These are phyloP conservation scores for Cutaneotrichosporon sp. DNA, from an alignment of 1,284 basidiomycete species.

Conservation along the genomic window DNA sequence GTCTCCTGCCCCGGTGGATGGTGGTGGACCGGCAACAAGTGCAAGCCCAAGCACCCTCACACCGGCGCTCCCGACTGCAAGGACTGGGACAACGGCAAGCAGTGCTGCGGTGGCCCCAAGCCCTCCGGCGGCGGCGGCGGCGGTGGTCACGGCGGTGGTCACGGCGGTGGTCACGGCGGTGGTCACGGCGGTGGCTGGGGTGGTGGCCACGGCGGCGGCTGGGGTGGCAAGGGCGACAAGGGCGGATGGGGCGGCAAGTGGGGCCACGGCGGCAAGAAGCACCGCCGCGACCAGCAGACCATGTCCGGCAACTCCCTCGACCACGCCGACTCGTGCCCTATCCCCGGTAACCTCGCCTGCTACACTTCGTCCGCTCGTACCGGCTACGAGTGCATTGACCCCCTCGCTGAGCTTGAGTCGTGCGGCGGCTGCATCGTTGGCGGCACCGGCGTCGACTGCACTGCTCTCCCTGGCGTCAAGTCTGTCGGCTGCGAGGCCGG, in stretches of 20 bases:
- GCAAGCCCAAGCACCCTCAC: slow-evolving; percentile 24
- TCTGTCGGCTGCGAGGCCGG: slow-evolving; percentile 64
- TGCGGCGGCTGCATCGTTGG: slow-evolving; percentile 69
- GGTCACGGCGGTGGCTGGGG: not conserved
- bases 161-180: not conserved
- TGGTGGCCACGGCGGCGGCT: not conserved
- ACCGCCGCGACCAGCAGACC: slow-evolving; percentile 27
- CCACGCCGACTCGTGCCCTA: slow-evolving; percentile 38
- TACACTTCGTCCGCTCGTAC: slow-evolving; percentile 13
- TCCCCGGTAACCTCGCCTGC: slow-evolving; percentile 32
- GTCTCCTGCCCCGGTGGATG: slow-evolving; percentile 39
- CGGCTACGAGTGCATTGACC: slow-evolving; percentile 49
- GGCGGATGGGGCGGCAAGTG: not conserved
- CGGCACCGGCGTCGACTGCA: slow-evolving; percentile 66
- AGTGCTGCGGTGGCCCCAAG: slow-evolving; percentile 24
- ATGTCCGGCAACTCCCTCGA: slow-evolving; percentile 30
- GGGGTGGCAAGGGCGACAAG: not conserved
- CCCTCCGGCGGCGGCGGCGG: slow-evolving; percentile 6
- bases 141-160: not conserved
- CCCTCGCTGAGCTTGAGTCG: slow-evolving; percentile 42
- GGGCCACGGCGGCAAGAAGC: not conserved
- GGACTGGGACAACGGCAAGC: slow-evolving; percentile 31
- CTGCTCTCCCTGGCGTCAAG: slow-evolving; percentile 57
- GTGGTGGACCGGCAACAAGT: slow-evolving; percentile 39
- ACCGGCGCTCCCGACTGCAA: slow-evolving; percentile 39